Conservation (phyloP, 2,329 filamentous ascomycete genomes). For the Cladophialophora yegresii region DNA sequence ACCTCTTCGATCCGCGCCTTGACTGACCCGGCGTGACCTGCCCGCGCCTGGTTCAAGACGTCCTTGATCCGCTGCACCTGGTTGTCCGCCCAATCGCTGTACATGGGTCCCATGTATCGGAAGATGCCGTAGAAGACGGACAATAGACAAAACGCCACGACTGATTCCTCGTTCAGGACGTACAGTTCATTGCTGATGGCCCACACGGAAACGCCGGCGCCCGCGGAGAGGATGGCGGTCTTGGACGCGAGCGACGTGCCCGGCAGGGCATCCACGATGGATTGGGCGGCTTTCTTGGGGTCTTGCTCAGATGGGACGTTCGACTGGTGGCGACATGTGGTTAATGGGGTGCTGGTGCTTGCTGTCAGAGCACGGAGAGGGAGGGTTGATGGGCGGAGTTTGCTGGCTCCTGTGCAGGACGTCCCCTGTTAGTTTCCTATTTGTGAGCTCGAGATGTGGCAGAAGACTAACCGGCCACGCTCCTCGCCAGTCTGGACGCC, state of each 20-base stretch:
- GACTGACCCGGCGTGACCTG: conserved; percentile 93
- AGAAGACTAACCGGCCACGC: conserved; percentile 78
- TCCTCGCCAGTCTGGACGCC: conserved; percentile 96
- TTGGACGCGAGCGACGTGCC: conserved; percentile 92
- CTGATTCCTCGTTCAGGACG: conserved; percentile 97
- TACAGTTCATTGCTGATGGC: conserved; percentile 99
- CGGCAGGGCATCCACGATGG: conserved; percentile 87
- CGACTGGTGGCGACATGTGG: conserved; percentile 66
- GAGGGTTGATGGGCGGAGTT: conserved; percentile 72
- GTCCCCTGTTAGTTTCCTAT: conserved; percentile 38
- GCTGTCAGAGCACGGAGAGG: conserved; percentile 59
- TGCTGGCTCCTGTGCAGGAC: conserved; percentile 71
- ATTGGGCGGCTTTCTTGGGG: conserved; percentile 95
- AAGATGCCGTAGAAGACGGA: conserved; percentile 89
- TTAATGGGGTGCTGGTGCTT: conserved; percentile 65
- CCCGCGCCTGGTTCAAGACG: conserved; percentile 90
- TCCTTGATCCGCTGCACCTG: conserved; percentile 91
- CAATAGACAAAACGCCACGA: conserved; percentile 88
- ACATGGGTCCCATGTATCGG: conserved; percentile 90
- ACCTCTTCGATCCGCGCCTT: conserved; percentile 93
- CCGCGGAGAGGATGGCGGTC: conserved; percentile 93
- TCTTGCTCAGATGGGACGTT: conserved; percentile 81
- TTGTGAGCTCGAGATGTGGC: conserved; percentile 35
- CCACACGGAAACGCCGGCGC: conserved; percentile 85
- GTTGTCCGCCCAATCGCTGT: conserved; percentile 85